A percentile compares a stretch with the other conserved stretches of the same genome.
These are phyloP conservation scores for Gyrodon lividus DNA, from an alignment of 768 basidiomycete species.

Conservation along the genomic window DNA sequence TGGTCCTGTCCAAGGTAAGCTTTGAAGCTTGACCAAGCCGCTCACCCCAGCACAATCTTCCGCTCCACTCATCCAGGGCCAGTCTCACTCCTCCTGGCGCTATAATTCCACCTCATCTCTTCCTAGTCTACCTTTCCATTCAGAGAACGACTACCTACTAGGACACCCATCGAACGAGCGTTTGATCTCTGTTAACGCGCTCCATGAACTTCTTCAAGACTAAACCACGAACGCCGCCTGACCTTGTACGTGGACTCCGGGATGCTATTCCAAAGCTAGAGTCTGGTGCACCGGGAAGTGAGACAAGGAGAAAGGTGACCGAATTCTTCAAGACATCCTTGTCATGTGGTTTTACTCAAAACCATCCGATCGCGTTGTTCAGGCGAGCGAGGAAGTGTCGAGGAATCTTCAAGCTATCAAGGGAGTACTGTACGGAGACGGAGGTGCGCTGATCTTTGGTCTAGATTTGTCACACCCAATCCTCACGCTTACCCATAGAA, in stretches of 20 bases:
- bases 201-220: conserved; percentile 97
- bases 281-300: conserved; percentile 66
- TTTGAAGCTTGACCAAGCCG: neutral
- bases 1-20: conserved; percentile 2
- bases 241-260: conserved; percentile 77
- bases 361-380: conserved; percentile 8
- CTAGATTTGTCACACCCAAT: conserved; percentile 2
- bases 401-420: conserved; percentile 92
- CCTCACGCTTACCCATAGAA: conserved; percentile 43
- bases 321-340: neutral
- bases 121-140: neutral
- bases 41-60: neutral
- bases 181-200: neutral
- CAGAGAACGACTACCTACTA: neutral
- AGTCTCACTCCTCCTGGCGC: conserved; percentile 1
- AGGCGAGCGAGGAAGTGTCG: conserved; percentile 89
- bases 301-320: conserved; percentile 77
- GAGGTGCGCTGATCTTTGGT: conserved; percentile 51
- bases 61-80: neutral
- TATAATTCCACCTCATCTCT: neutral
- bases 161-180: neutral
- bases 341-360: neutral
- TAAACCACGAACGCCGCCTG: conserved; percentile 82
- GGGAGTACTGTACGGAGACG: conserved; percentile 81
- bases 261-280: conserved; percentile 82